phyloP scores from a whole-genome alignment of 2,329 filamentous ascomycete species.

The Aspergillus ibericus region DNA sequence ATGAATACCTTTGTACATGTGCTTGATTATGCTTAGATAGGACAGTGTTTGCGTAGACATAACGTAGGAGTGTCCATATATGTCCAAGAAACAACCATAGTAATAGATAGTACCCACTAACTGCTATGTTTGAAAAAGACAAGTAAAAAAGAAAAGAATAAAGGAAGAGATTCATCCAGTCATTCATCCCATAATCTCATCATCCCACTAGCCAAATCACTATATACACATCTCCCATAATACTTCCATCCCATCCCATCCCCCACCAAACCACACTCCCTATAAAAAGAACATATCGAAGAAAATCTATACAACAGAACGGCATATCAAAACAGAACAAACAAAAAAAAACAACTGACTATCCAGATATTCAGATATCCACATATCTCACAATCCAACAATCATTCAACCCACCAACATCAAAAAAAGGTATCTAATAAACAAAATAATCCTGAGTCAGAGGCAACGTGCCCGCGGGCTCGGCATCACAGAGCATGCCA shows the following conservation, averaged over 20 bases:
- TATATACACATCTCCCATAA: constrained; percentile 2
- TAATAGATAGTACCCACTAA: no score
- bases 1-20: background rate
- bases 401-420: background rate
- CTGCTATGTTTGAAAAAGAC: no score
- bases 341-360: no score
- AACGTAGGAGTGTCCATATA: no score
- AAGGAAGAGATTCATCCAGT: background rate
- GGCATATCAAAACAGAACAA: background rate
- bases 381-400: no score
- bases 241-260: background rate
- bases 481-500: constrained; percentile 70
- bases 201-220: background rate
- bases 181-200: background rate
- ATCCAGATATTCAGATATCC: no score
- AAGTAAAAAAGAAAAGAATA: background rate
- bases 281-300: background rate
- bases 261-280: background rate
- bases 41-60: no score
- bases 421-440: constrained; percentile 12
- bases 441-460: constrained; percentile 62
- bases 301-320: background rate
- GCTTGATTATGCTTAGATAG: background rate
- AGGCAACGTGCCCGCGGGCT: constrained; percentile 69
- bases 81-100: no score